Evolutionary conservation across 1,139 yeast genomes (phyloP).

Genomic region (Debaryomyces fabryi): DNA sequence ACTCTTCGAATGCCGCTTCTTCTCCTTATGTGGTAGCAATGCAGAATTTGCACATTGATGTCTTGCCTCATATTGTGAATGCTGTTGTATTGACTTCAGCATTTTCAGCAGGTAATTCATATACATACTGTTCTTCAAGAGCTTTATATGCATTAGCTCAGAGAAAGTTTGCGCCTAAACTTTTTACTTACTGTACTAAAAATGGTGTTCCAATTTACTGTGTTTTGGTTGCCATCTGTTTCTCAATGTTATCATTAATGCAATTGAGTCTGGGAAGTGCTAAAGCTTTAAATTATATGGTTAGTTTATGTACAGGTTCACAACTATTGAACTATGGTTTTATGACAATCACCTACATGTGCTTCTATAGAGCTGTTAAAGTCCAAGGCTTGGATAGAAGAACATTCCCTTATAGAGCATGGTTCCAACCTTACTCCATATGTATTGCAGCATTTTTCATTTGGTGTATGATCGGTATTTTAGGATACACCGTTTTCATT

Average conservation of each 20-base stretch:
- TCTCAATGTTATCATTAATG: constrained; percentile 35
- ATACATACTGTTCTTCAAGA: constrained; percentile 47
- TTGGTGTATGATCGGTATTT: constrained; percentile 39
- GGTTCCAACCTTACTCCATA: constrained; percentile 39
- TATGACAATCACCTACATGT: constrained; percentile 60
- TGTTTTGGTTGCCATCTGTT: constrained; percentile 36
- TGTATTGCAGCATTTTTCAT: constrained; percentile 32
- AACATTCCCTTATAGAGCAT: constrained; percentile 32
- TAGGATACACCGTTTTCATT: constrained; percentile 43
- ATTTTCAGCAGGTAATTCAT: constrained; percentile 49
- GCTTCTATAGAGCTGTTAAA: constrained; percentile 62
- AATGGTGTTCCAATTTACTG: constrained; percentile 64
- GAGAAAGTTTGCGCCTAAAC: constrained; percentile 43
- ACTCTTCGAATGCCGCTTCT: constrained; percentile 30
- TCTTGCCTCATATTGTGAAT: constrained; percentile 45
- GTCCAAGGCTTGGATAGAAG: constrained; percentile 40
- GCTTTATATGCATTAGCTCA: constrained; percentile 43
- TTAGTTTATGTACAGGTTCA: constrained; percentile 76
- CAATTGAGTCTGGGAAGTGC: constrained; percentile 39
- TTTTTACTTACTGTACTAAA: constrained; percentile 43
- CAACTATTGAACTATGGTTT: constrained; percentile 72
- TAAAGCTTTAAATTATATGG: constrained; percentile 73
- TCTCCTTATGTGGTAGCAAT: constrained; percentile 51
- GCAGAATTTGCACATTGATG: constrained; percentile 41
- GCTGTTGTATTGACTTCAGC: constrained; percentile 40